A percentile compares a stretch with the other conserved stretches of the same genome.
Evolutionary conservation across 176 grass and related monocot genomes (phyloP).

Genomic region (Musa beccarii): DNA sequence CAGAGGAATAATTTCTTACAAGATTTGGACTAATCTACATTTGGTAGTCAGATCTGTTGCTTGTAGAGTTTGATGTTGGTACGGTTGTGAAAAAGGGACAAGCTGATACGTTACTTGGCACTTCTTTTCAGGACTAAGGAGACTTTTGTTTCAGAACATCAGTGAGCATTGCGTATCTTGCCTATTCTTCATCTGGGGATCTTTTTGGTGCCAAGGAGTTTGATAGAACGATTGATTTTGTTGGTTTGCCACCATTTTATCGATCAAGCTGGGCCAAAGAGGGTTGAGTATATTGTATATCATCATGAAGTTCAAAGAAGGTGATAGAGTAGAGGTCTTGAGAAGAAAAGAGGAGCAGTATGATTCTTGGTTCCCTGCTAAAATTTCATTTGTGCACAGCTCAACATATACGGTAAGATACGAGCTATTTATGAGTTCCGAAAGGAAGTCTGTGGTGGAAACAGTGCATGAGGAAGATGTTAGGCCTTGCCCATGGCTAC

Average conservation of each 20-base stretch:
- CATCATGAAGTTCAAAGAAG: constrained; percentile 40
- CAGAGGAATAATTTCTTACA: background rate
- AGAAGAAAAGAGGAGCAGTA: constrained; percentile 17
- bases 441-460: constrained; percentile 11
- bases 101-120: background rate
- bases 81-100: background rate
- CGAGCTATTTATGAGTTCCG: constrained; percentile 12
- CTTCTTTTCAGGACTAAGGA: background rate
- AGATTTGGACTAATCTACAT: background rate
- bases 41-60: background rate
- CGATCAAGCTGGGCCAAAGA: background rate
- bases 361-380: constrained; percentile 28
- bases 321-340: constrained; percentile 11
- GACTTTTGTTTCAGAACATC: background rate
- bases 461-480: constrained; percentile 17
- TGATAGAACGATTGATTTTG: background rate
- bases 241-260: background rate
- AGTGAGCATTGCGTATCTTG: background rate
- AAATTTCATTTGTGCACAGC: background rate
- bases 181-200: background rate
- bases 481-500: constrained; percentile 23
- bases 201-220: background rate
- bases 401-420: constrained; percentile 9
- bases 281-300: constrained; percentile 1
- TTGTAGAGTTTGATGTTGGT: background rate